A percentile compares a stretch with the other conserved stretches of the same genome.
These are phyloP conservation scores for Tolypocladium cylindrosporum DNA, from an alignment of 2,329 filamentous ascomycete species.

Conservation along the genomic window DNA sequence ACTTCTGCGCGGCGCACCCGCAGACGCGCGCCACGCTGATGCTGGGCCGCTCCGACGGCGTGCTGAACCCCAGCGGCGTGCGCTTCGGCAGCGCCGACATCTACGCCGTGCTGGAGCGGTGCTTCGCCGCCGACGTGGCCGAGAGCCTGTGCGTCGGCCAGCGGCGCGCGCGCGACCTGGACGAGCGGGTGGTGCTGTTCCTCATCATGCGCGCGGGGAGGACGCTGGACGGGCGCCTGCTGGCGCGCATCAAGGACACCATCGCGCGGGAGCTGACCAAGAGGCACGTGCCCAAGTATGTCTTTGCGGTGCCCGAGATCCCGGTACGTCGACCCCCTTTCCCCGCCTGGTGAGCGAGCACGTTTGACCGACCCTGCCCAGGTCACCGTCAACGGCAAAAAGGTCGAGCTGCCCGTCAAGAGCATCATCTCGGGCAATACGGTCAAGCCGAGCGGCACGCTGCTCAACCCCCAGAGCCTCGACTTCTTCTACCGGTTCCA, in stretches of 20 bases:
- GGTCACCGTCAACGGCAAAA: conserved; percentile 77
- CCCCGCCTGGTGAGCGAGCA: not conserved
- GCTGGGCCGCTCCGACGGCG: conserved; percentile 65
- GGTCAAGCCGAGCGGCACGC: conserved; percentile 65
- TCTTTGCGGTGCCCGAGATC: conserved; percentile 74
- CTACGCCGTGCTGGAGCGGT: conserved; percentile 60
- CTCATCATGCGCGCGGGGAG: conserved; percentile 46
- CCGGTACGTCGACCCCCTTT: conserved; percentile 32
- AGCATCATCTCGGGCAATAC: conserved; percentile 68
- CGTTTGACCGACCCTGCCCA: conserved; percentile 19
- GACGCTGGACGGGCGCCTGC: conserved; percentile 43
- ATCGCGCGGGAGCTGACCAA: conserved; percentile 59
- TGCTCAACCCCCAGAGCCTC: conserved; percentile 66
- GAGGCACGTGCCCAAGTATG: conserved; percentile 66
- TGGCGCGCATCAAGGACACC: conserved; percentile 48
- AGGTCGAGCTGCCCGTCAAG: conserved; percentile 77
- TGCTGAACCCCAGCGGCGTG: conserved; percentile 70
- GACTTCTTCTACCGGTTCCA: conserved; percentile 70
- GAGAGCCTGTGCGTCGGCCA: conserved; percentile 79
- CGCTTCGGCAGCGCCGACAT: conserved; percentile 75
- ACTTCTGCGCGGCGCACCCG: conserved; percentile 66
- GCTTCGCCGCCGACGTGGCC: conserved; percentile 51
- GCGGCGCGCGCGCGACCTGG: conserved; percentile 45
- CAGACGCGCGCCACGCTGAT: conserved; percentile 55
- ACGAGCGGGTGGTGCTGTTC: conserved; percentile 47